A percentile compares a stretch with the other conserved stretches of the same genome.
phyloP scores from a whole-genome alignment of 2,329 filamentous ascomycete species.

The Xylariaceae sp. region DNA sequence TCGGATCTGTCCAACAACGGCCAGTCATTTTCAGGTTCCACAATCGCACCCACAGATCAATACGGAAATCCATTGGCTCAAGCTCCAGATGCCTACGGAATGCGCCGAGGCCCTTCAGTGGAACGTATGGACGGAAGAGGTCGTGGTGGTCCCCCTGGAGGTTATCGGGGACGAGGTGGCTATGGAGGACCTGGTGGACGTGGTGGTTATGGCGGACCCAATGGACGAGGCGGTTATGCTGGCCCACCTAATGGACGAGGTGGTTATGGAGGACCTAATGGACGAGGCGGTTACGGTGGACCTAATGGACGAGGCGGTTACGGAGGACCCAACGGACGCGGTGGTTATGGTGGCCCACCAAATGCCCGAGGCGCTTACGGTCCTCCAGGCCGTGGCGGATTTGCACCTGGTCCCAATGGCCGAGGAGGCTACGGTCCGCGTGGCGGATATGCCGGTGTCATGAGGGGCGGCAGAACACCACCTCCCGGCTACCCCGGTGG shows the following conservation, averaged over 20 bases:
- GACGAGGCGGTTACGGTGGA: slow-evolving; percentile 30
- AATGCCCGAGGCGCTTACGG: slow-evolving; percentile 35
- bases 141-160: slow-evolving; percentile 45
- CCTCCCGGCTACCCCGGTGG: slow-evolving; percentile 45
- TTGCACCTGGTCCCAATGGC: slow-evolving; percentile 29
- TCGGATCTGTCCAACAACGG: slow-evolving; percentile 35
- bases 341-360: slow-evolving; percentile 23
- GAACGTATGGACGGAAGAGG: slow-evolving; percentile 49
- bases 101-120: slow-evolving; percentile 42
- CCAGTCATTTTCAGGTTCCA: slow-evolving; percentile 38
- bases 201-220: slow-evolving; percentile 40
- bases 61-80: slow-evolving; percentile 56
- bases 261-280: slow-evolving; percentile 32
- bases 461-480: slow-evolving; percentile 27
- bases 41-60: slow-evolving; percentile 46
- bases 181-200: slow-evolving; percentile 37
- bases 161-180: slow-evolving; percentile 51
- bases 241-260: slow-evolving; percentile 34
- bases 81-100: slow-evolving; percentile 42
- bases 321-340: slow-evolving; percentile 35
- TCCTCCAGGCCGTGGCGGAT: slow-evolving; percentile 31
- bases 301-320: slow-evolving; percentile 32
- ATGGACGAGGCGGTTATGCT: slow-evolving; percentile 44
- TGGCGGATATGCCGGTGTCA: slow-evolving; percentile 13
- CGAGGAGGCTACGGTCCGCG: slow-evolving; percentile 29